Base-by-base conservation (phyloP, 1,139 yeast species). In the Scheffersomyces lignicola region DNA sequence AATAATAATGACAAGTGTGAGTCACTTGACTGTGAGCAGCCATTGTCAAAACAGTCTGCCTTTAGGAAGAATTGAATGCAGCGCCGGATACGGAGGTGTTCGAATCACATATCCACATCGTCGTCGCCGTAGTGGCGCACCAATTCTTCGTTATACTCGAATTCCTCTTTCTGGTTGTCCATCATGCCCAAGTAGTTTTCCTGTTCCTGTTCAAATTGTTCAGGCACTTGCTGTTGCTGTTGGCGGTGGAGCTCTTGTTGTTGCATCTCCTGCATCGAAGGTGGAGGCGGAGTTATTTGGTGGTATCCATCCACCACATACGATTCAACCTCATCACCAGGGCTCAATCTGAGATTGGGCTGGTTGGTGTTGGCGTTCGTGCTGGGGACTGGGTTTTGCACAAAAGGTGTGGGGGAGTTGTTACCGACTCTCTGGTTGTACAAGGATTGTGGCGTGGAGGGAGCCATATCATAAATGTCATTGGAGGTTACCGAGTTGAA, bases 221-320 rank as follows among this genome's bases (percentile, higher is more conserved):
- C 31, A 7, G 33, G 18, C 6, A 12, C 20, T 28, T 23, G 29
- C 30, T 25, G 37, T 24, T 14, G 36, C 16, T 36, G 43, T 21
- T 36, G 41, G 15, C 37, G 36, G 25, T 37, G 44, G 7, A 15
- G 29, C 5, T 31, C 31, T 10, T 37, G 40, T 24, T 39, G 36
- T 15, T 31, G 39, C 9, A 15, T 20, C 9, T 23, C n/a, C 16
- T 24, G 30, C 4, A 27, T 18, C 25, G 35, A 24, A 18, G 30
- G 24, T 18, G 29, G 33, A 5, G 48, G 48, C 17, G 51, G 44
- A 6, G 38, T 39, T 31, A 41, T 47, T 12, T 48, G 45, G 28
- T 49, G 55, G 41, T 68, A 69, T 2, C 74, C 75, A 37, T 63
- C 65, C 32, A 66, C 46, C 3, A 69, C 71, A 42, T 69, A 69